Conservation (phyloP, 2,329 filamentous ascomycete genomes). For the Microdochium paspali region DNA sequence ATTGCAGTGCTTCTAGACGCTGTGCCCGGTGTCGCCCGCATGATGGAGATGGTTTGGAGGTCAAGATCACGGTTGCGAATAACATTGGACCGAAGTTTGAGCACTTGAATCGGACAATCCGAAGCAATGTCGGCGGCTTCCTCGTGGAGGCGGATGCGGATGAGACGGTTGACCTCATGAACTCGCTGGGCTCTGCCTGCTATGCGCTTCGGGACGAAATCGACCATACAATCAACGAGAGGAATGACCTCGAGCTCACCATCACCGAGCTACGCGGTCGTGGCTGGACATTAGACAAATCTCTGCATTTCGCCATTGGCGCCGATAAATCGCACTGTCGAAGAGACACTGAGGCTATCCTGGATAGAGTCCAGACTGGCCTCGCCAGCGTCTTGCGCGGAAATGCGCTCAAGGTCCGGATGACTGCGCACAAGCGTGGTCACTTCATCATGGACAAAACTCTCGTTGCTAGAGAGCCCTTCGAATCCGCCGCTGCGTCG, state of each 20-base stretch:
- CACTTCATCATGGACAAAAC: slow-evolving; percentile 42
- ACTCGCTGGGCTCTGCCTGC: slow-evolving; percentile 10
- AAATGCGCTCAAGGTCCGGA: slow-evolving; percentile 33
- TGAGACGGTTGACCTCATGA: slow-evolving; percentile 29
- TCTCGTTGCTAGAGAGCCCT: slow-evolving; percentile 26
- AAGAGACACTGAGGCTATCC: slow-evolving; percentile 34
- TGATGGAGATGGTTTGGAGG: slow-evolving; percentile 32
- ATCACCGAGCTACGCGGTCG: slow-evolving; percentile 35
- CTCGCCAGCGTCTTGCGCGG: slow-evolving; percentile 37
- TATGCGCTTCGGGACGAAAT: slow-evolving; percentile 21
- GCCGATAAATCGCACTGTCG: slow-evolving; percentile 30
- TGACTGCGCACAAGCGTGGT: slow-evolving; percentile 41
- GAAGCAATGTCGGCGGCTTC: slow-evolving; percentile 1
- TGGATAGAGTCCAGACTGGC: slow-evolving; percentile 41
- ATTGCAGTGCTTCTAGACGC: slow-evolving; percentile 24
- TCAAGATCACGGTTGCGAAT: slow-evolving; percentile 37
- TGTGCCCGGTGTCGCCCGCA: slow-evolving; percentile 27
- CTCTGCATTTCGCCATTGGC: slow-evolving; percentile 33
- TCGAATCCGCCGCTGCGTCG: slow-evolving; percentile 15
- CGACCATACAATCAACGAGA: slow-evolving; percentile 28
- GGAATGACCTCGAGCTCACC: slow-evolving; percentile 39
- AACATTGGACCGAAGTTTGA: slow-evolving; percentile 37
- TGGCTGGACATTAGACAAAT: slow-evolving; percentile 35
- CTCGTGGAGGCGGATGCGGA: slow-evolving; percentile 24
- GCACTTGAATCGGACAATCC: slow-evolving; percentile 31